Evolutionary conservation across 768 basidiomycete genomes (phyloP).

Genomic region (Tricholoma hemisulphureum): DNA sequence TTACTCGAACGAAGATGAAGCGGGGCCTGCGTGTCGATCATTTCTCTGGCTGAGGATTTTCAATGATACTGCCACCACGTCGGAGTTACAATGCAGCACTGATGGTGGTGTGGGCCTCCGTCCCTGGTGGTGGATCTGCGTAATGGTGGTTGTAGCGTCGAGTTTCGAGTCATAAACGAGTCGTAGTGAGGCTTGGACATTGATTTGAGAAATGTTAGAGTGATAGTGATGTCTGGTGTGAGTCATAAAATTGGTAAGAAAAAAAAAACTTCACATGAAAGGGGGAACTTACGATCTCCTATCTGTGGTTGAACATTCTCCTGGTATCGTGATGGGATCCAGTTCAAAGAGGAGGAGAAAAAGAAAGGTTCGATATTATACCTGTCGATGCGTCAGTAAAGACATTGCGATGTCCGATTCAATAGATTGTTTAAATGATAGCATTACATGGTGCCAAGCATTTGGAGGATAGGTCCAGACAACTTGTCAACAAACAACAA

Average conservation of each 20-base stretch:
- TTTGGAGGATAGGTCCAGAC: conserved; percentile 52
- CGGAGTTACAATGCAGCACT: conserved; percentile 13
- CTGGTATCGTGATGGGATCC: conserved; percentile 67
- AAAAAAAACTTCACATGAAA: not conserved
- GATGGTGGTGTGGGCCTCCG: conserved; percentile 11
- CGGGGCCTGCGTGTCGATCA: conserved; percentile 42
- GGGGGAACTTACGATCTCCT: conserved; percentile 50
- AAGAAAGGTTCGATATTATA: conserved; percentile 66
- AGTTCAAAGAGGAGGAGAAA: conserved; percentile 62
- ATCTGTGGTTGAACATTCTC: conserved; percentile 38
- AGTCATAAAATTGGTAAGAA: not conserved
- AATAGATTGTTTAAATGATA: not conserved
- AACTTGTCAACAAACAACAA: conserved; percentile 49
- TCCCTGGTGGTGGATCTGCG: too few relatives aligned
- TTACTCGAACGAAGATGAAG: conserved; percentile 32
- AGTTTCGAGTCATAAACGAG: too few relatives aligned
- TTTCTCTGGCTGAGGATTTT: conserved; percentile 20
- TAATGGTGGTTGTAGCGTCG: too few relatives aligned
- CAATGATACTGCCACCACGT: not conserved
- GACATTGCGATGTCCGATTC: too few relatives aligned
- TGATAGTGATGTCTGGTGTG: conserved; percentile 53
- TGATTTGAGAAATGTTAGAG: conserved; percentile 52
- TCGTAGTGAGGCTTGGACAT: too few relatives aligned
- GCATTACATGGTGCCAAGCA: conserved; percentile 44
- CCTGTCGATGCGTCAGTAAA: conserved; percentile 22